These are phyloP conservation scores for Talaromyces sp. DNA, from an alignment of 2,329 filamentous ascomycete genomes.

Conservation along the genomic window DNA sequence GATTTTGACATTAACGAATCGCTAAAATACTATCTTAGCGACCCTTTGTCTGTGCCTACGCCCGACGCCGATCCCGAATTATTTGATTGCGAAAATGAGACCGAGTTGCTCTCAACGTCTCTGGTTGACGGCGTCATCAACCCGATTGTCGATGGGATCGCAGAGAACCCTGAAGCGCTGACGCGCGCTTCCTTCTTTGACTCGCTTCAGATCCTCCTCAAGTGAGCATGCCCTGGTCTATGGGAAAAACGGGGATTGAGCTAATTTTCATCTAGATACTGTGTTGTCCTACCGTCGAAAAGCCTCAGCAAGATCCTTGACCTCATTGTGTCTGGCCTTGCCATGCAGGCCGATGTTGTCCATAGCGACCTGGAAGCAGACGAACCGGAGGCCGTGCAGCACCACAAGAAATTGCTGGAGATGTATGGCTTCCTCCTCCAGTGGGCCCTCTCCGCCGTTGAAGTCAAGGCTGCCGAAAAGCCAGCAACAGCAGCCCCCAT, in stretches of 20 bases:
- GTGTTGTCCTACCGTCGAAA: slow-evolving; percentile 71
- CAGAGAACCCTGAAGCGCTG: slow-evolving; percentile 86
- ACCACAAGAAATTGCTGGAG: slow-evolving; percentile 89
- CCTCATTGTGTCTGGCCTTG: slow-evolving; percentile 78
- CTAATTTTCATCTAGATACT: slow-evolving; percentile 68
- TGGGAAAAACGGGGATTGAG: slow-evolving; percentile 56
- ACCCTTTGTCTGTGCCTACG: slow-evolving; percentile 76
- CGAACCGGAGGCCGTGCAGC: slow-evolving; percentile 78
- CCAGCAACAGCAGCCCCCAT: slow-evolving; percentile 66
- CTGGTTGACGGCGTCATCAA: slow-evolving; percentile 84
- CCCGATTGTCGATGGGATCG: slow-evolving; percentile 85
- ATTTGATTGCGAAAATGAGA: slow-evolving; percentile 87
- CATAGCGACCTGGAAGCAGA: slow-evolving; percentile 85
- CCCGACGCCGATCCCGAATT: slow-evolving; percentile 80
- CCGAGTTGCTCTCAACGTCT: slow-evolving; percentile 71
- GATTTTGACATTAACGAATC: slow-evolving; percentile 95
- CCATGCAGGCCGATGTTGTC: slow-evolving; percentile 78
- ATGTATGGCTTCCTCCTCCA: slow-evolving; percentile 91
- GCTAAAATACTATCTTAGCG: slow-evolving; percentile 94
- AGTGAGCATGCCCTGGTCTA: slow-evolving; percentile 66
- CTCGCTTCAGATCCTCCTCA: slow-evolving; percentile 90
- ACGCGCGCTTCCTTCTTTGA: slow-evolving; percentile 76
- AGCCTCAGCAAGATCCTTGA: slow-evolving; percentile 91
- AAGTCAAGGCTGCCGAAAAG: slow-evolving; percentile 90
- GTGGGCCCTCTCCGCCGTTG: slow-evolving; percentile 92